Percentiles rank a stretch among this genome's conserved stretches.
These are phyloP conservation scores for Dactylellina haptotyla DNA, from an alignment of 2,329 filamentous ascomycete genomes.

Conservation along the genomic window DNA sequence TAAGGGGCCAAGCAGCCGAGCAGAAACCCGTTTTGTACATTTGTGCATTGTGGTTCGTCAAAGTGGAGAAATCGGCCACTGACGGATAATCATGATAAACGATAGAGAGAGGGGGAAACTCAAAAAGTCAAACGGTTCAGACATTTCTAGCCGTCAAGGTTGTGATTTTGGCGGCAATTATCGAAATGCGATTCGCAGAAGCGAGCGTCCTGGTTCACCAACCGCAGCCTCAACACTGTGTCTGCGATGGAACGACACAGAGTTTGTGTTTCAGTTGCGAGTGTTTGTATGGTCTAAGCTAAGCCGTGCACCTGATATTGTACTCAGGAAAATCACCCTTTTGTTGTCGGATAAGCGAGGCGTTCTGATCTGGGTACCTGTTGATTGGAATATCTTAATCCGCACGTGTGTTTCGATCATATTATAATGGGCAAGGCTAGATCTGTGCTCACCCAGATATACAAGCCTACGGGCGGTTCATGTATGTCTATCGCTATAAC, in stretches of 20 bases:
- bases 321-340: slow-evolving; percentile 5
- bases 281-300: slow-evolving; percentile 26
- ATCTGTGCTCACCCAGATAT: slow-evolving; percentile 21
- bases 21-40: slow-evolving; percentile 10
- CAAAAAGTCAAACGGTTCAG: slow-evolving; percentile 8
- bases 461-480: slow-evolving; percentile 12
- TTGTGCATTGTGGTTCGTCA: slow-evolving; percentile 30
- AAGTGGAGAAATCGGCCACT: slow-evolving; percentile 22
- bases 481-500: slow-evolving; percentile 35
- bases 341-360: slow-evolving; percentile 39
- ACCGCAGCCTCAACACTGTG: slow-evolving; percentile 11
- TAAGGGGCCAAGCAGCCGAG: slow-evolving; percentile 26
- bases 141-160: slow-evolving; percentile 20
- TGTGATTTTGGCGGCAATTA: slow-evolving; percentile 44
- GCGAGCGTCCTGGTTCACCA: slow-evolving; percentile 32
- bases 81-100: slow-evolving; percentile 7
- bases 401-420: slow-evolving; percentile 53
- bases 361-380: slow-evolving; percentile 23
- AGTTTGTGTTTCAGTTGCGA: slow-evolving; percentile 51
- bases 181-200: slow-evolving; percentile 44
- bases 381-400: slow-evolving; percentile 45
- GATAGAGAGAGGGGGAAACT: slow-evolving; percentile 6
- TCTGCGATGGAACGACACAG: slow-evolving; percentile 23
- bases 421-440: slow-evolving; percentile 28
- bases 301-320: slow-evolving; percentile 41